Base-by-base conservation (phyloP, 345 rosid genomes). In the Anastatica hierochuntica region DNA sequence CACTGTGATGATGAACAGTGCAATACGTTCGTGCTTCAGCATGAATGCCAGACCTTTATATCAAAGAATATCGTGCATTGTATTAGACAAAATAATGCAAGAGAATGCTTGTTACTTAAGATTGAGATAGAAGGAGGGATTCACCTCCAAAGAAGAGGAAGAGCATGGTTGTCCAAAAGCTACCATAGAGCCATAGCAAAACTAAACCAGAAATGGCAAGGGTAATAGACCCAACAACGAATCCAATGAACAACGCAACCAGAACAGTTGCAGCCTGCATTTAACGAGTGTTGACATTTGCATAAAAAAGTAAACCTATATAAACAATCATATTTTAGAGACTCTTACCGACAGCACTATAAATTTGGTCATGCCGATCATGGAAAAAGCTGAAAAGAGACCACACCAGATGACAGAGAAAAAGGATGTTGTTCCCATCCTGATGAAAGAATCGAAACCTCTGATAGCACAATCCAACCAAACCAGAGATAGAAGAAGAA, bases 391-490 rank as follows among this genome's bases (percentile, higher is more conserved):
- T 36, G 98, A 85, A 64, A 92, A 71, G 54, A 83, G 72, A 72
- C 96, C 79, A 71, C 95, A 88, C 98, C 96, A 92, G 59, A 92
- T 60, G 62, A 85, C 66, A 9, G 88, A 81, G 69, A 85, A 84
- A 69, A 87, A 79, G 4, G 95, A 84, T 23, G 88, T 64, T 11
- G 94, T 88, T 56, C 96, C 95, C 87, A 92, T 72, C 47, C 86
- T 82, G 50, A 85, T 62, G 65, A 92, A 83, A 53, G 96, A 92
- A 70, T 79, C 86, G 34, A 92, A 54, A 48, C 98, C 95, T 60
- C 96, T 81, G 56, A 88, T 53, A 27, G 86, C 77, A 73, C 82
- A 88, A 72, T 83, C 88, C 95, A 92, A 53, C 96, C 95, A 92
- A 56, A 85, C 72, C 76, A 85, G 71, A 53, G 77, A 71, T 10